Conservation (phyloP, 768 basidiomycete species). For the Suillus plorans region DNA sequence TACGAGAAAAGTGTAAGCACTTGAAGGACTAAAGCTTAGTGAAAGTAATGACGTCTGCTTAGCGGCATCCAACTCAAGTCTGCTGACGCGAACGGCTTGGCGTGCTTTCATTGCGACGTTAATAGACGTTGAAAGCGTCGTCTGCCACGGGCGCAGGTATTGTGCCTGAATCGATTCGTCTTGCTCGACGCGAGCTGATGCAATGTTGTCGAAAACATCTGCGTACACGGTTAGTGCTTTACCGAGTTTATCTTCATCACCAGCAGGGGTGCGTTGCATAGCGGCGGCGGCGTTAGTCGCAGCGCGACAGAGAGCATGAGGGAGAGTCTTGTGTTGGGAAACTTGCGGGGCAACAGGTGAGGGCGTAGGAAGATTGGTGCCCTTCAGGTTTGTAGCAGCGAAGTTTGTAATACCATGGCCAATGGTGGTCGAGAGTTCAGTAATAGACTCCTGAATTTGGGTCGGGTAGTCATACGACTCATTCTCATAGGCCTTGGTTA, state of each 20-base stretch:
- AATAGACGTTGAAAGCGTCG: slow-evolving; percentile 80
- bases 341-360: slow-evolving; percentile 51
- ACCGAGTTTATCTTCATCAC: slow-evolving; percentile 67
- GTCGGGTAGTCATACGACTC: slow-evolving; percentile 91
- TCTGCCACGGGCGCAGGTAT: slow-evolving; percentile 85
- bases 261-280: slow-evolving; percentile 44
- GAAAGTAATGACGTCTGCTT: slow-evolving; percentile 69
- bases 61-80: slow-evolving; percentile 88
- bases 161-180: slow-evolving; percentile 65
- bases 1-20: slow-evolving; percentile 4
- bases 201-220: slow-evolving; percentile 80
- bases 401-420: slow-evolving; percentile 78
- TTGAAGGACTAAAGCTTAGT: not conserved
- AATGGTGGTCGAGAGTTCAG: slow-evolving; percentile 70
- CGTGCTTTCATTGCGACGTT: slow-evolving; percentile 91
- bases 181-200: slow-evolving; percentile 76
- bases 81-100: slow-evolving; percentile 73
- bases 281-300: slow-evolving; percentile 58
- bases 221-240: slow-evolving; percentile 80
- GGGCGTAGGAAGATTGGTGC: slow-evolving; percentile 82
- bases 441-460: slow-evolving; percentile 80
- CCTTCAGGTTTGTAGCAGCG: slow-evolving; percentile 85
- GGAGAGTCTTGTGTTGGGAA: slow-evolving; percentile 90
- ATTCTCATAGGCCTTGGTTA: slow-evolving; percentile 84
- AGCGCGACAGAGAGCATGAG: slow-evolving; percentile 89